phyloP scores from a whole-genome alignment of 352 stramenopile genomes.

The Globisporangium nodosum region DNA sequence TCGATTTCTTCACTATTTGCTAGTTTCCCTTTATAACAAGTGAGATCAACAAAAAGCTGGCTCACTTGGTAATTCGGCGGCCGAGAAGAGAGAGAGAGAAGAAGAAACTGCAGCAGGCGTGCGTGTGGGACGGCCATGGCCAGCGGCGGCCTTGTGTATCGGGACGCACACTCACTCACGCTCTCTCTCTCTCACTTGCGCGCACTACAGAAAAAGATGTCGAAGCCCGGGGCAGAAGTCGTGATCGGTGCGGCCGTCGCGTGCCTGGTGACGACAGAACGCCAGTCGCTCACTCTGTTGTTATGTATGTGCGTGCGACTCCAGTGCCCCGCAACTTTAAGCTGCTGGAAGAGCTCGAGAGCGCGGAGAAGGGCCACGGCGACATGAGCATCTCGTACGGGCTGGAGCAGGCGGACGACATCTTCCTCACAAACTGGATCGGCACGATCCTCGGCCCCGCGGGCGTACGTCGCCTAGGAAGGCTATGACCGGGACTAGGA shows the following conservation, averaged over 20 bases:
- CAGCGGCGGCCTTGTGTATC: neutral
- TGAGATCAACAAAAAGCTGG: neutral
- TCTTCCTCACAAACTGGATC: slow-evolving; percentile 98
- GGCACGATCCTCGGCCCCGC: slow-evolving; percentile 95
- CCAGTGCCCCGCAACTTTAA: slow-evolving; percentile 92
- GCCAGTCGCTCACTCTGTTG: neutral
- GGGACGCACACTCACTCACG: neutral
- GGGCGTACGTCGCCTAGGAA: slow-evolving; percentile 64
- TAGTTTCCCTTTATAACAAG: neutral
- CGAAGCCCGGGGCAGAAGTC: slow-evolving; percentile 73
- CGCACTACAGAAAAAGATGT: slow-evolving; percentile 28
- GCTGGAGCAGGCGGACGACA: slow-evolving; percentile 95
- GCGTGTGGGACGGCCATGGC: neutral
- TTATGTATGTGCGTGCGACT: neutral
- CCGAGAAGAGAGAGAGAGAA: neutral
- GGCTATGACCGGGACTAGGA: too few relatives aligned
- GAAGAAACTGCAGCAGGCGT: neutral
- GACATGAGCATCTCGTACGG: slow-evolving; percentile 95
- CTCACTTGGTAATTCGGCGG: neutral
- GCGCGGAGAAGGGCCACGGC: slow-evolving; percentile 88
- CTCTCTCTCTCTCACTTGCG: neutral
- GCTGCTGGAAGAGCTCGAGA: slow-evolving; percentile 91
- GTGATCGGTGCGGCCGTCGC: slow-evolving; percentile 47
- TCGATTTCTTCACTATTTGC: too few relatives aligned
- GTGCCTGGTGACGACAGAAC: neutral